Evolutionary conservation across 2,329 filamentous ascomycete genomes (phyloP), one percentile per base, ranked within the genome.

Genomic region (Uncinocarpus reesii): DNA sequence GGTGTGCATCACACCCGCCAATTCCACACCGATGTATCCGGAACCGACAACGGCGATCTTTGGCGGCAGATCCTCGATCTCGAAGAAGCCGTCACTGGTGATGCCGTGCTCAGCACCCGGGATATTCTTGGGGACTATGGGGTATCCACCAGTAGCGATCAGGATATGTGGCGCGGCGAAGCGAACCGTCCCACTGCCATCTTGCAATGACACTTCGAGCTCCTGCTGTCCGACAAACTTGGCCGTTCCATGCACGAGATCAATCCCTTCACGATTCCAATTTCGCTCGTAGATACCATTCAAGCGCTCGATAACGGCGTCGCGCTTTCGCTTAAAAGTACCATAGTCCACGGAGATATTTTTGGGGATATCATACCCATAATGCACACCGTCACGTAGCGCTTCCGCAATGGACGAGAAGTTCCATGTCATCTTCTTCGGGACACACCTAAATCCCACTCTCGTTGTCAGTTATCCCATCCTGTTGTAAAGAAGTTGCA

Each of bases 381-480:
- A 75, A 56, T 70, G 60, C 48, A 65, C 64, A 48, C 65, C 70
- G 7, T 67, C 59, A 35, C 71, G 64, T 7, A 75, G 57, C n/a
- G 63, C 64, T 57, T 74, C 72, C 42, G 68, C 66, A 52, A 75
- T 65, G 23, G 69, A 68, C 4, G 71, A 69, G 50, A 72, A 71
- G 57, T 74, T 73, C 70, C 69, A 74, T 38, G 71, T 73, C 64
- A 74, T 72, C 53, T 74, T 75, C 60, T 75, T 75, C 23, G 72
- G 72, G 5, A 74, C 69, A 53, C 71, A 75, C 48, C 73, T 73
- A 31, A 24, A 31, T 26, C 48, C 8, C 8, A 40, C n/a, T 29
- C 11, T 7, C 18, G 16, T 40, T 21, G 35, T 26, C 40, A 40
- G 3, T 4, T n/a, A 15, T 37, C 18, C 16, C 26, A 42, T 11